Base-by-base conservation (phyloP, 2,329 filamentous ascomycete genomes). In the Aspergillus neotritici region DNA sequence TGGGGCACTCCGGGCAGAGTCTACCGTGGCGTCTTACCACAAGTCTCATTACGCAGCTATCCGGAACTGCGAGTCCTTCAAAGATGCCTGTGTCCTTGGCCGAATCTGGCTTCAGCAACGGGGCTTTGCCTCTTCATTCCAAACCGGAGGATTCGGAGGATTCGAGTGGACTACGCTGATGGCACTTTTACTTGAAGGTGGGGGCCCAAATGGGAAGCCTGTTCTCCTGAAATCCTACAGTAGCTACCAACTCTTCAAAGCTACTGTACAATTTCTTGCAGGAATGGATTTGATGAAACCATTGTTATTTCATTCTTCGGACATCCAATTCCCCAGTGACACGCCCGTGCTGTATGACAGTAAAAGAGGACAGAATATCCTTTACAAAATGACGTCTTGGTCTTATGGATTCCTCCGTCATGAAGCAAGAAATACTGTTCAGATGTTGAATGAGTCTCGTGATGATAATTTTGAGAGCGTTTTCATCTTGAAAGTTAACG, bases 231-330 rank as follows among this genome's bases (percentile, higher is more conserved):
- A 80, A 4, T 87, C 87, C 6, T 85, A 95, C 56, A 95, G 86
- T 69, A 86, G 85, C 65, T 93, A 91, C 16, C 91, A 97, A 65
- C 76, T 97, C 34, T 96, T 98, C 76, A 97, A 96, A 67, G 90
- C 88, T 3, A 82, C 84, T 1, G 71, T 98, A n/a, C 91, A 96
- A 61, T 93, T 91, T 53, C 71, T 98, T 13, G 82, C 85, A 1
- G 77, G 79, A 1, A 83, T 79, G 31, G 83, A 95, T 57, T 71
- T 96, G 42, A 83, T 79, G 55, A 85, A 79, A 52, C 81, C 86
- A 0, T 75, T 83, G 49, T 57, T 80, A 45, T 50, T 64, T 29
- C 61, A 52, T 31, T 47, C 54, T 35, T 55, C 49, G 12, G 56
- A 60, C 30, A 43, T 64, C n/a, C 32, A 52, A 13, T 53, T 74